Base-by-base conservation (phyloP, 805 yeast species). In the Limtongia smithiae region DNA sequence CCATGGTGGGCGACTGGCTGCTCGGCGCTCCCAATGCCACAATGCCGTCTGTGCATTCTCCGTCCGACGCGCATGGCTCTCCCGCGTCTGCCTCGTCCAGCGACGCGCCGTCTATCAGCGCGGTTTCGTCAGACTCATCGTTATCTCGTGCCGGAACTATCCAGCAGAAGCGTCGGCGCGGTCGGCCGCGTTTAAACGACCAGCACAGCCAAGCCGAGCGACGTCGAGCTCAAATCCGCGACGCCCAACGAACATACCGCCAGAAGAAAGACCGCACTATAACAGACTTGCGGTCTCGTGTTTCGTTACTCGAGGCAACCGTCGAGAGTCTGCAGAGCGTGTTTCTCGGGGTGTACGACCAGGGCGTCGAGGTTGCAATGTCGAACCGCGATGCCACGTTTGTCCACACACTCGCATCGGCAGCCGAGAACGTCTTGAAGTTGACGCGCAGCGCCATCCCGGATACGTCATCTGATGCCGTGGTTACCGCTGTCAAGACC, bases 211-310 rank as follows among this genome's bases (percentile, higher is more conserved):
- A 25, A n/a, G 12, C 39, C 15, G 24, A 47, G 46, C 41, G 46
- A 3, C 46, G 51, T 3, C 37, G 51, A 9, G 51, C 51, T 3
- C 51, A 47, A 24, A 41, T 47, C 27, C 51, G 51, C 22, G 51
- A 47, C 11, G 51, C 51, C 4, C 51, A 47, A 37, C 43, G 51
- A 18, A 47, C 51, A 8, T 47, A 47, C 30, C 38, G 51, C 14
- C 46, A 47, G 18, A 47, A 47, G 39, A 47, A 47, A 31, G 51
- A 47, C 35, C 39, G 30, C 18, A 41, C 45, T 2, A 47, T 47
- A 18, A 30, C 5, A 15, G 46, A 37, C 31, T 39, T 47, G n/a
- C 42, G 37, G 20, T 17, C 43, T 3, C 51, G 51, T 12, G 40
- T 47, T 12, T 22, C 18, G 8, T 7, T 17, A 4, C 46, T 47